Percentiles rank a stretch among this genome's conserved stretches.
phyloP scores from a whole-genome alignment of 2,329 filamentous ascomycete species.

The Cytospora piceicola region DNA sequence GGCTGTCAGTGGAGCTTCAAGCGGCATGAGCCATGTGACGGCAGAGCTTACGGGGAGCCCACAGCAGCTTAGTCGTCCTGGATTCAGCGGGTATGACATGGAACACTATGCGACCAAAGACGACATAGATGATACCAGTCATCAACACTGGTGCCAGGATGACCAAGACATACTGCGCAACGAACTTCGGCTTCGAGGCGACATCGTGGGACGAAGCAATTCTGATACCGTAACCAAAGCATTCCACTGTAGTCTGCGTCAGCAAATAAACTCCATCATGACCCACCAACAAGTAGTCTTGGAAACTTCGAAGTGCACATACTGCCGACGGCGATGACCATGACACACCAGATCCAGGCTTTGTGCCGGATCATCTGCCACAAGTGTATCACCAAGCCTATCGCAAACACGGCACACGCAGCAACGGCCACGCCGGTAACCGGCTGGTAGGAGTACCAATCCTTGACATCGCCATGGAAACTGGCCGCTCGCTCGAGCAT shows the following conservation, averaged over 20 bases:
- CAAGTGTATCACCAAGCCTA: conserved; percentile 34
- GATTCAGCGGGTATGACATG: conserved; percentile 41
- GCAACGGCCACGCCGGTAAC: conserved; percentile 36
- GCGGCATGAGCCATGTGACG: not conserved
- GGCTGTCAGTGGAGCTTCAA: conserved; percentile 9
- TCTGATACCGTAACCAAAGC: conserved; percentile 38
- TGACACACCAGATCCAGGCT: conserved; percentile 39
- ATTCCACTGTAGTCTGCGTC: conserved; percentile 39
- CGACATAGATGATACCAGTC: conserved; percentile 45
- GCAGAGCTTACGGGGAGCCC: conserved; percentile 39
- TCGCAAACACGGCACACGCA: conserved; percentile 35
- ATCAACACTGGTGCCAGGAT: conserved; percentile 46
- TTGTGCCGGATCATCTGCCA: conserved; percentile 36
- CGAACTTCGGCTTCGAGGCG: conserved; percentile 37
- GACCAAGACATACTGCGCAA: conserved; percentile 44
- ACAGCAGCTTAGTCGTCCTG: conserved; percentile 42
- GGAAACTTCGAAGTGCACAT: conserved; percentile 7
- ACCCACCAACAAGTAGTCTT: not conserved
- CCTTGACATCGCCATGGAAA: conserved; percentile 17
- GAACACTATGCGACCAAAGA: conserved; percentile 46
- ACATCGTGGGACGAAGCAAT: conserved; percentile 38
- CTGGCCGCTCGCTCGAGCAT: conserved; percentile 1
- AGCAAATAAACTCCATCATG: not conserved
- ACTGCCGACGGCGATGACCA: conserved; percentile 38
- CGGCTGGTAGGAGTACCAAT: conserved; percentile 36